Evolutionary conservation across 1,139 yeast species (phyloP).

Genomic region (Candida freyschussii): DNA sequence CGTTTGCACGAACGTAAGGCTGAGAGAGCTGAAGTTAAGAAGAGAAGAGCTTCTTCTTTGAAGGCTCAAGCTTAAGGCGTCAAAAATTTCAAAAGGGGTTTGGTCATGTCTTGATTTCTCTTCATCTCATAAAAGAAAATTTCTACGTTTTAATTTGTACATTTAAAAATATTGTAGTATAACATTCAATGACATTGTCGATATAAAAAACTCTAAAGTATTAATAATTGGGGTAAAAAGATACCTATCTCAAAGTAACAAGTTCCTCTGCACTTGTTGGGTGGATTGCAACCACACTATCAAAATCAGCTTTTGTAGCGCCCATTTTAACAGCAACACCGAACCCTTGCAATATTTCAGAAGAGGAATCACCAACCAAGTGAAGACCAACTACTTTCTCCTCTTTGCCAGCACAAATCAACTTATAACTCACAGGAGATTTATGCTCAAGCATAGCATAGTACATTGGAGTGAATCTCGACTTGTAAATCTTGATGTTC

Average conservation of each 20-base stretch:
- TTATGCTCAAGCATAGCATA: conserved; percentile 85
- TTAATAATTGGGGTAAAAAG: no score
- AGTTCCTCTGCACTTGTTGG: conserved; percentile 98
- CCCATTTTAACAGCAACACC: conserved; percentile 98
- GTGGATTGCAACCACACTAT: conserved; percentile 93
- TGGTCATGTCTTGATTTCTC: conserved; percentile 5
- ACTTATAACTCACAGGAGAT: conserved; percentile 82
- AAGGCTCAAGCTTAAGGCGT: conserved; percentile 52
- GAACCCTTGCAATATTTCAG: conserved; percentile 95
- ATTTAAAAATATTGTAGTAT: background rate
- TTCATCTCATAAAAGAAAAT: conserved; percentile 3
- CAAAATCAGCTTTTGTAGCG: conserved; percentile 94
- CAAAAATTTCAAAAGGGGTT: conserved; percentile 10
- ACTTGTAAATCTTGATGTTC: conserved; percentile 72
- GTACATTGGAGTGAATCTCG: conserved; percentile 88
- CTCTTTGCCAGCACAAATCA: conserved; percentile 69
- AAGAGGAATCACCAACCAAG: conserved; percentile 81
- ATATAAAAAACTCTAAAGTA: no score
- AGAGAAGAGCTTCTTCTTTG: conserved; percentile 99
- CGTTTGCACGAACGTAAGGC: conserved; percentile 98
- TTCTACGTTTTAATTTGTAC: conserved; percentile 3
- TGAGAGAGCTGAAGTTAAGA: conserved; percentile 95
- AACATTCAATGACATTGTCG: no score
- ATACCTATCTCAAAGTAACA: conserved; percentile 66
- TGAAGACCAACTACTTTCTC: conserved; percentile 97